Base-by-base conservation (phyloP, 192 early-diverging fungal genomes). In the Mortierella claussenii region DNA sequence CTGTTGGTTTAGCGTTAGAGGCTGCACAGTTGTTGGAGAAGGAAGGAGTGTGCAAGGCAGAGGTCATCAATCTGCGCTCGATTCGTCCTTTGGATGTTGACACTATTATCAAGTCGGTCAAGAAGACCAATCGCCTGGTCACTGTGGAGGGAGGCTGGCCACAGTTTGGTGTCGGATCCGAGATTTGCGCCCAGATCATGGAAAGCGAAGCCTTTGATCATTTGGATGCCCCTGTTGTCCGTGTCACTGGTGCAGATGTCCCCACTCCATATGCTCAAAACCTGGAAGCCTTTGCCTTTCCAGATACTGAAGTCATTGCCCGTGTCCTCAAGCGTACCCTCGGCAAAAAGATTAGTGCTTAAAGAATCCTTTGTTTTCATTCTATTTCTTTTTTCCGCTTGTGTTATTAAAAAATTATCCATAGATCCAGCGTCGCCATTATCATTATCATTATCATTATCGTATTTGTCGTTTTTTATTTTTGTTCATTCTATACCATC, bases 101-200 rank as follows among this genome's bases (percentile, higher is more conserved):
- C 26, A 89, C 96, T 48, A 94, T 99, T 71, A 82, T 99, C 82
- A 89, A 90, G 65, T 94, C 92, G 2, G 87, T 99, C 67, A 98
- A 97, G 88, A 97, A 98, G 89, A 99, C 97, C 70, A 96, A 98
- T 90, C 93, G 89, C 75, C 81, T 99, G 43, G 89, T 99, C 60
- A 95, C 96, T 23, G 94, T 98, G 50, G 96, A 99, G 81, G 91
- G 93, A 66, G 97, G 96, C 45, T 99, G 93, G 92, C 95, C 97
- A 32, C 84, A 88, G 71, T 97, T 93, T 69, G 94, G 96, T 69
- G 91, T 97, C 59, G 97, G 97, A 60, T 91, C 91, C 32, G 97
- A 99, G 85, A 92, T 99, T 64, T 88, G 91, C 61, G 97, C 96
- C 53, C 92, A 95, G 83, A 92, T 95, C 62, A 95, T 99, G 94